phyloP scores from a whole-genome alignment of 352 stramenopile genomes.

The Pythium plurisporium region DNA sequence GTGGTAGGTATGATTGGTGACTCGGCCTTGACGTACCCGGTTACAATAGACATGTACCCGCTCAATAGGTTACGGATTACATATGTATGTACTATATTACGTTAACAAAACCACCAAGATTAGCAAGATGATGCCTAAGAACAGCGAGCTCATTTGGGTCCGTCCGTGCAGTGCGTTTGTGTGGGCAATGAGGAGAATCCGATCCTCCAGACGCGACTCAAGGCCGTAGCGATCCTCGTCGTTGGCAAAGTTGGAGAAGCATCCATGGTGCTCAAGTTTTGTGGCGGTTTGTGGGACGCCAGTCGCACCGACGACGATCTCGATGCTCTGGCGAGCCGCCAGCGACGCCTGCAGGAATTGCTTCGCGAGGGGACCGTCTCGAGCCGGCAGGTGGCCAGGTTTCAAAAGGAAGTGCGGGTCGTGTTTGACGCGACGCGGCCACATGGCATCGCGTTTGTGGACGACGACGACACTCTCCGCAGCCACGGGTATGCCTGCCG shows the following conservation, averaged over 20 bases:
- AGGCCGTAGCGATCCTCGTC: no score
- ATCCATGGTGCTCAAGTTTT: conserved; percentile 63
- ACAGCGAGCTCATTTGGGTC: no score
- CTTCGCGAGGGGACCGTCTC: conserved; percentile 16
- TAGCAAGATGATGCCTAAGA: no score
- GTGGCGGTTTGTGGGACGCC: conserved; percentile 27
- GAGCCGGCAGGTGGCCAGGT: conserved; percentile 14
- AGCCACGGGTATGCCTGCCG: conserved; percentile 32
- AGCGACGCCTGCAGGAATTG: conserved; percentile 25
- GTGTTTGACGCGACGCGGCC: conserved; percentile 44
- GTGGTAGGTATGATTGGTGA: background rate
- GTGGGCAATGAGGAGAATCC: no score
- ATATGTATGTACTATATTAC: conserved; percentile 2
- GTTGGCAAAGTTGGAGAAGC: no score
- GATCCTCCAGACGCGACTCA: no score
- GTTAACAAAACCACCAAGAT: background rate
- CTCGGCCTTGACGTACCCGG: no score
- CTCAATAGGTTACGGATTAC: conserved; percentile 1
- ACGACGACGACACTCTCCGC: background rate
- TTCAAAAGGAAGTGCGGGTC: conserved; percentile 57
- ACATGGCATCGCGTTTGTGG: conserved; percentile 52
- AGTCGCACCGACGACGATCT: conserved; percentile 17
- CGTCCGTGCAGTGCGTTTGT: no score
- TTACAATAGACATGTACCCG: no score
- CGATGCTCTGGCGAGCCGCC: conserved; percentile 17